phyloP scores from a whole-genome alignment of 2,329 filamentous ascomycete species.

The Rhexocercosporidium sp. region DNA sequence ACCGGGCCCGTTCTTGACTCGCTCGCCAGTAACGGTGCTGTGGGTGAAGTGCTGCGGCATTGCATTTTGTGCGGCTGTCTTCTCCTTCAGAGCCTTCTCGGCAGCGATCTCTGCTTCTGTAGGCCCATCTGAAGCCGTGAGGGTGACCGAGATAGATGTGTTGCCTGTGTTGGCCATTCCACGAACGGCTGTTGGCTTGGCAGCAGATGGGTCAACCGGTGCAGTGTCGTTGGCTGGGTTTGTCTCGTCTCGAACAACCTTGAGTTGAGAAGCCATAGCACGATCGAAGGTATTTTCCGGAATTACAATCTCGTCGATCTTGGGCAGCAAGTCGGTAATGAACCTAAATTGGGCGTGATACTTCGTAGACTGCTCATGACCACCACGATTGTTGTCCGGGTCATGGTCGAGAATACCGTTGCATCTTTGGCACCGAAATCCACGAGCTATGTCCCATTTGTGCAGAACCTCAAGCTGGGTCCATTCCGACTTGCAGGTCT shows the following conservation, averaged over 20 bases:
- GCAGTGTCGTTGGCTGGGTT: slow-evolving; percentile 67
- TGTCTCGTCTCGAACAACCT: slow-evolving; percentile 69
- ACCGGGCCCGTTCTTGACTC: slow-evolving; percentile 54
- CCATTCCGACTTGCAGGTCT: slow-evolving; percentile 82
- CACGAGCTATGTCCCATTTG: slow-evolving; percentile 64
- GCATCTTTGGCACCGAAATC: slow-evolving; percentile 87
- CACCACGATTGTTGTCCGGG: slow-evolving; percentile 69
- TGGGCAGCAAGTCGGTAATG: slow-evolving; percentile 75
- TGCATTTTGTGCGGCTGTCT: slow-evolving; percentile 70
- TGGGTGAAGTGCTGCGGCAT: slow-evolving; percentile 75
- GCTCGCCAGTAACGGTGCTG: slow-evolving; percentile 69
- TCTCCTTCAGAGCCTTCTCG: slow-evolving; percentile 68
- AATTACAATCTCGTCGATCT: slow-evolving; percentile 76
- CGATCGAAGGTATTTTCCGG: slow-evolving; percentile 77
- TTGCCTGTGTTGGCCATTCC: slow-evolving; percentile 70
- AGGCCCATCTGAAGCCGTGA: slow-evolving; percentile 68
- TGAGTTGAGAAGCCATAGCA: slow-evolving; percentile 65
- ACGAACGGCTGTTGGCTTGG: slow-evolving; percentile 70
- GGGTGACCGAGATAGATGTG: slow-evolving; percentile 71
- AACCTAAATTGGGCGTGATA: slow-evolving; percentile 82
- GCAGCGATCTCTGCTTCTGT: slow-evolving; percentile 70
- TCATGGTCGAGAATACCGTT: slow-evolving; percentile 66
- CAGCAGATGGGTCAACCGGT: slow-evolving; percentile 57
- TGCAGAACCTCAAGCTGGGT: slow-evolving; percentile 90
- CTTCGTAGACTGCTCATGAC: slow-evolving; percentile 73